Base-by-base conservation (phyloP, 2,329 filamentous ascomycete genomes). In the Aspergillus vadensis region DNA sequence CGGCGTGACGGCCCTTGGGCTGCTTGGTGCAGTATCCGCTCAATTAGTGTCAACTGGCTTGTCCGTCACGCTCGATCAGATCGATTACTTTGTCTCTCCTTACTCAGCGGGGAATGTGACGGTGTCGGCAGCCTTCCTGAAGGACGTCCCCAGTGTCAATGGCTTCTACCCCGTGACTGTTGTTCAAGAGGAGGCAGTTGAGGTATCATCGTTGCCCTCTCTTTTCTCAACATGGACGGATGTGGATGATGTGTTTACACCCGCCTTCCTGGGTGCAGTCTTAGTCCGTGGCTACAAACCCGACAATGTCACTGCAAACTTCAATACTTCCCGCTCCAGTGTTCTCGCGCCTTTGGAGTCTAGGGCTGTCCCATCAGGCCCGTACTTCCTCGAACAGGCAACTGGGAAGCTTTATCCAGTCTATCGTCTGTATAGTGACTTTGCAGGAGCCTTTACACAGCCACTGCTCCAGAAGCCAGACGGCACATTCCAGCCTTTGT, bases 361-460 rank as follows among this genome's bases (percentile, higher is more conserved):
- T 25, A 55, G 38, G 12, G 7, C n/a, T 8, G 23, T 55, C 5
- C 39, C 52, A 3, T 55, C 52, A 5, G 52, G 52, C 21, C 52
- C 52, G 10, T 55, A 55, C 39, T 55, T 55, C 23, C 36, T 55
- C 39, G 52, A 55, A 25, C 52, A 55, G 52, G 15, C 38, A 25
- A 55, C 52, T 17, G 39, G 52, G 5, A 44, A 55, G 10, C 23
- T 55, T 7, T 55, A 55, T 6, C 52, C 52, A 9, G 52, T 55
- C 5, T 55, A 55, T 10, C 52, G 52, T 5, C 23, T 55, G 1
- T 55, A 55, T n/a, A 55, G 52, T 4, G 52, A 55, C 23, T 55
- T 44, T 32, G 52, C 52, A 23, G 52, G 52, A 21, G 38, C 52
- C 9, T 55, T 55, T 23, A 55, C 36, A 2, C 52, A 55, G n/a